Conservation (phyloP, 2,329 filamentous ascomycete species). For the Nemania diffusa region DNA sequence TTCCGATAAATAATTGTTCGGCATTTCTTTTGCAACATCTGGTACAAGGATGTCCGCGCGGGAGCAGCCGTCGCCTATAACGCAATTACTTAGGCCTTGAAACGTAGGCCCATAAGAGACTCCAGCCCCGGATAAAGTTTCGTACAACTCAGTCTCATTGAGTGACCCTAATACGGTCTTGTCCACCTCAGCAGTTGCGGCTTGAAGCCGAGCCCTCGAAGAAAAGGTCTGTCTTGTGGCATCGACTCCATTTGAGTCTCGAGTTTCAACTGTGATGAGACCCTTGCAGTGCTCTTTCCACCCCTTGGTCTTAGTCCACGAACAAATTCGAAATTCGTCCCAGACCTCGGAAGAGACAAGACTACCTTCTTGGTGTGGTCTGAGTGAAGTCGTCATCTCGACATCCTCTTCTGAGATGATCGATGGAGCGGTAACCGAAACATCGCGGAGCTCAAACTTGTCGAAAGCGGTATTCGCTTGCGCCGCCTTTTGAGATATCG, state of each 20-base stretch:
- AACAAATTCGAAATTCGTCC: conserved; percentile 67
- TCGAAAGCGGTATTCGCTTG: conserved; percentile 50
- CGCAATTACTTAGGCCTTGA: conserved; percentile 60
- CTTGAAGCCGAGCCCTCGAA: conserved; percentile 46
- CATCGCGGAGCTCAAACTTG: conserved; percentile 59
- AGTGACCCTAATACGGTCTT: conserved; percentile 46
- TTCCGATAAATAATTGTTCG: conserved; percentile 49
- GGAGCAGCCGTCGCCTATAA: conserved; percentile 51
- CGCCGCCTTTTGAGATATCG: conserved; percentile 52
- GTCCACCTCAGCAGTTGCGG: conserved; percentile 47
- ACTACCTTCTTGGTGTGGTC: conserved; percentile 55
- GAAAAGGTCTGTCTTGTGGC: conserved; percentile 47
- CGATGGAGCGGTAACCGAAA: conserved; percentile 58
- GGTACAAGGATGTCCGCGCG: conserved; percentile 50
- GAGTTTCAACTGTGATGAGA: conserved; percentile 56
- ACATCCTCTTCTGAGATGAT: conserved; percentile 60
- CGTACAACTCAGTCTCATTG: conserved; percentile 56
- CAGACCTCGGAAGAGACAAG: conserved; percentile 57
- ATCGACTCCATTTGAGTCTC: conserved; percentile 55
- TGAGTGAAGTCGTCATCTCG: conserved; percentile 61
- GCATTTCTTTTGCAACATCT: conserved; percentile 55
- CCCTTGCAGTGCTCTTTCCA: conserved; percentile 70
- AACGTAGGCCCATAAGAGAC: conserved; percentile 63
- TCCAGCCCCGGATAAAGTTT: conserved; percentile 57
- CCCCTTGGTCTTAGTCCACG: conserved; percentile 60